Conservation (phyloP, 164 flowering plant genomes). For the Piper betle region DNA sequence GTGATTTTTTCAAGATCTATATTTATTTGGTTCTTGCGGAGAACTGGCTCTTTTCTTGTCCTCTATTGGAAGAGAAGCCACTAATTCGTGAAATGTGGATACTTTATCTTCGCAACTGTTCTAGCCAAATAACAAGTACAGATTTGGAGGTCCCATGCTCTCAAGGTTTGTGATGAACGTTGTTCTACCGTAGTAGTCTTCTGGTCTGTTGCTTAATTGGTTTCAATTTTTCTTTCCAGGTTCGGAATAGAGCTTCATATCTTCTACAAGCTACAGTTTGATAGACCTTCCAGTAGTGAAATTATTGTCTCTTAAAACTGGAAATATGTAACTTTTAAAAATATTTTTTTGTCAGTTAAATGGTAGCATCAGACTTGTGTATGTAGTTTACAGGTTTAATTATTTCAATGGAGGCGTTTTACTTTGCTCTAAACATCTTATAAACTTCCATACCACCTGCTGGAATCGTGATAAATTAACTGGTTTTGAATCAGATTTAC, state of each 20-base stretch:
- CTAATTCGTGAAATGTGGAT: conserved; percentile 44
- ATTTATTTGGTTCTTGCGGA: conserved; percentile 55
- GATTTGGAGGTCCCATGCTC: conserved; percentile 64
- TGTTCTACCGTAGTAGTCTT: background rate
- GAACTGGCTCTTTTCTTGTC: conserved; percentile 49
- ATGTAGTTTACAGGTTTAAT: too few relatives aligned
- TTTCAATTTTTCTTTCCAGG: conserved; percentile 25
- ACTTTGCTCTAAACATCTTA: too few relatives aligned
- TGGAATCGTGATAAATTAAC: too few relatives aligned
- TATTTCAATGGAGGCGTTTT: too few relatives aligned
- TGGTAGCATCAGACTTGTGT: too few relatives aligned
- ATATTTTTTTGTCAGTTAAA: too few relatives aligned
- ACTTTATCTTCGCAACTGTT: conserved; percentile 51
- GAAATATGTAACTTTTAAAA: too few relatives aligned
- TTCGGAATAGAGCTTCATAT: conserved; percentile 73
- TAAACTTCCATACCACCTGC: too few relatives aligned
- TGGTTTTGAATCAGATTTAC: too few relatives aligned
- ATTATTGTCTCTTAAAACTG: too few relatives aligned
- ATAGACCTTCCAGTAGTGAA: too few relatives aligned
- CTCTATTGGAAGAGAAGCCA: conserved; percentile 26
- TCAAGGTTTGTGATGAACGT: conserved; percentile 39
- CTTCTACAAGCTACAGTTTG: conserved; percentile 34
- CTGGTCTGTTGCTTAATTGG: background rate
- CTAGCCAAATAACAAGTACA: conserved; percentile 55
- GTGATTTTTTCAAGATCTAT: conserved; percentile 50